Evolutionary conservation across 108 stramenopile species (phyloP).

Genomic region (Nitzschia inconspicua): DNA sequence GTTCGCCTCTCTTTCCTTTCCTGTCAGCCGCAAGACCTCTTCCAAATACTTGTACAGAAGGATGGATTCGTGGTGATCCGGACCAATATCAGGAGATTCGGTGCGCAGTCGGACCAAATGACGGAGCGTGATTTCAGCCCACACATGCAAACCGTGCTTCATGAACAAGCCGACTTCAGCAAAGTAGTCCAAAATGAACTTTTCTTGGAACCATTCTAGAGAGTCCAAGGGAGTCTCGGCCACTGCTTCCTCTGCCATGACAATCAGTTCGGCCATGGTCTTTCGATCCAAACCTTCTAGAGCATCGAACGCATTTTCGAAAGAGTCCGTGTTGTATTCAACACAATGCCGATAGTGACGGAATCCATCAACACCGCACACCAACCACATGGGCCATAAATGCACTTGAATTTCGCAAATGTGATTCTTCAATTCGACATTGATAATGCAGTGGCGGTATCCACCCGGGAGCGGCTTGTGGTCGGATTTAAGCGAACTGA

Average conservation of each 20-base stretch:
- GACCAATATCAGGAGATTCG: slow-evolving; percentile 82
- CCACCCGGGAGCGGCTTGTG: slow-evolving; percentile 68
- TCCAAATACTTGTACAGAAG: slow-evolving; percentile 68
- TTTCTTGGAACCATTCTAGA: slow-evolving; percentile 90
- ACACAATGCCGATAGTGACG: slow-evolving; percentile 87
- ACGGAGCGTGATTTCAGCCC: slow-evolving; percentile 74
- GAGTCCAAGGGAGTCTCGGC: slow-evolving; percentile 79
- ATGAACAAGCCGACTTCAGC: slow-evolving; percentile 82
- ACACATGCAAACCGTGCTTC: slow-evolving; percentile 70
- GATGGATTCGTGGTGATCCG: slow-evolving; percentile 76
- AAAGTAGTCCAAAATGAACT: slow-evolving; percentile 87
- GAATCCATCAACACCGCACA: slow-evolving; percentile 88
- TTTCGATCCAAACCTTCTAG: slow-evolving; percentile 83
- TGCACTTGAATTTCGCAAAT: slow-evolving; percentile 90
- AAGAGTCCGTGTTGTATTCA: slow-evolving; percentile 86
- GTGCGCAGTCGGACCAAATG: slow-evolving; percentile 72
- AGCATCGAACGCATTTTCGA: slow-evolving; percentile 77
- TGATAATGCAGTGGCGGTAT: slow-evolving; percentile 85
- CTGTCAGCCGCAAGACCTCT: slow-evolving; percentile 49
- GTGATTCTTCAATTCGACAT: slow-evolving; percentile 80
- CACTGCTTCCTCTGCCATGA: slow-evolving; percentile 89
- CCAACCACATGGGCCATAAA: slow-evolving; percentile 83
- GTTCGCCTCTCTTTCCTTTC: slow-evolving; percentile 68
- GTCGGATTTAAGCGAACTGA: slow-evolving; percentile 67
- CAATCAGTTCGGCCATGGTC: slow-evolving; percentile 85